Evolutionary conservation across 176 grass and related monocot genomes (phyloP), one percentile per base, ranked within the genome.

Genomic region (Alopecurus myosuroides): DNA sequence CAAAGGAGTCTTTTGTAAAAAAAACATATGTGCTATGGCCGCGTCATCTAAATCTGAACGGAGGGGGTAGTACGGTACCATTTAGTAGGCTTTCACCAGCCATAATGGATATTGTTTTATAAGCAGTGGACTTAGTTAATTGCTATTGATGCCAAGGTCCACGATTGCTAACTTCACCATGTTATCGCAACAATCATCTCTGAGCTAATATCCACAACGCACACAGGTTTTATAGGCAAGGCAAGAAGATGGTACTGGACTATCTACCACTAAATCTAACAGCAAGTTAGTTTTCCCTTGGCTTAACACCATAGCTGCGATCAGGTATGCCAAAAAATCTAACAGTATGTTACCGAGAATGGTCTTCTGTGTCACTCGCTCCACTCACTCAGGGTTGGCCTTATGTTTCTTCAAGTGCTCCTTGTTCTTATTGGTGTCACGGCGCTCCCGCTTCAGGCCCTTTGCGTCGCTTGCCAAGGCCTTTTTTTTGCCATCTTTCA

Each of bases 401-500:
- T 94, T 97, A 84, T 78, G 92, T 83, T 94, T 98, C 88, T 98
- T 98, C 19, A 62, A 83, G 8, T 77, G 67, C 28, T 90, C 84
- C 70, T 93, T 93, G 9, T 84, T 94, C 91, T 86, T 87, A 88
- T 89, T 94, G 56, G 86, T 88, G 46, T 94, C 92, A 4, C 85
- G 90, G 5, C n/a, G n/a, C n/a, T n/a, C n/a, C n/a, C 92, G 94
- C 82, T 94, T 94, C 45, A 98, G 82, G 7, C 90, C 95, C 81
- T 91, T 98, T 12, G 93, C 34, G 14, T 91, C 37, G 34, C 33
- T 37, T 68, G 64, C 10, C 11, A 77, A 13, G 75, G 73, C 36
- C 91, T n/a, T n/a, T n/a, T n/a, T n/a, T n/a, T n/a, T n/a, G n/a
- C n/a, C n/a, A n/a, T n/a, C n/a, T n/a, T n/a, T n/a, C n/a, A n/a